Conservation (phyloP, 768 basidiomycete species). For the Dacryopinax primogenitus region DNA sequence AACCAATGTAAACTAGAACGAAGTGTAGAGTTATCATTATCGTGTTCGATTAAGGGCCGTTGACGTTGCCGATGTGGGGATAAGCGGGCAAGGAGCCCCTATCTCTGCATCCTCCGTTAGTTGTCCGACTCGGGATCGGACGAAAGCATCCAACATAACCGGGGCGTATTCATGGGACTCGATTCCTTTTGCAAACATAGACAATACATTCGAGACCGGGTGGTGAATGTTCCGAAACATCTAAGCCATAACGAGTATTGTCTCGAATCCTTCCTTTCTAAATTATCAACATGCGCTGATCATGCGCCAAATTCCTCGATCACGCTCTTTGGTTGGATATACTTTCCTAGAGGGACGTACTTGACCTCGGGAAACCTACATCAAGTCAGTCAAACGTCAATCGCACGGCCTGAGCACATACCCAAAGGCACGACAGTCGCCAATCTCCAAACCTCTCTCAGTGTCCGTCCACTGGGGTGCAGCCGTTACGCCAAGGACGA, state of each 20-base stretch:
- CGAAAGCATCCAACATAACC: too few relatives aligned
- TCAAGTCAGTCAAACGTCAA: background rate
- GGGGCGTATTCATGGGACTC: too few relatives aligned
- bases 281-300: background rate
- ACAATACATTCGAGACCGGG: too few relatives aligned
- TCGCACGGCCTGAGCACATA: background rate
- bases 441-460: slow-evolving; percentile 18
- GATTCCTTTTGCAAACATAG: too few relatives aligned
- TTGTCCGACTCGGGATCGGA: background rate
- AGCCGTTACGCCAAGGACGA: slow-evolving; percentile 20
- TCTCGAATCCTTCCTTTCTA: too few relatives aligned
- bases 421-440: slow-evolving; percentile 19
- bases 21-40: too few relatives aligned
- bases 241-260: too few relatives aligned
- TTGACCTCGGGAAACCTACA: background rate
- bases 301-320: background rate
- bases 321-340: background rate
- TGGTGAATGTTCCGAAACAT: too few relatives aligned
- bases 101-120: background rate
- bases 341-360: background rate
- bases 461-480: slow-evolving; percentile 21
- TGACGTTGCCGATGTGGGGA: too few relatives aligned
- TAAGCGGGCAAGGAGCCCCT: too few relatives aligned
- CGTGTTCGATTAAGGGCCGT: background rate
- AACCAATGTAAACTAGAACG: background rate